A percentile compares a stretch with the other conserved stretches of the same genome.
Conservation (phyloP, 106 monocot genomes). For the Acorus gramineus region DNA sequence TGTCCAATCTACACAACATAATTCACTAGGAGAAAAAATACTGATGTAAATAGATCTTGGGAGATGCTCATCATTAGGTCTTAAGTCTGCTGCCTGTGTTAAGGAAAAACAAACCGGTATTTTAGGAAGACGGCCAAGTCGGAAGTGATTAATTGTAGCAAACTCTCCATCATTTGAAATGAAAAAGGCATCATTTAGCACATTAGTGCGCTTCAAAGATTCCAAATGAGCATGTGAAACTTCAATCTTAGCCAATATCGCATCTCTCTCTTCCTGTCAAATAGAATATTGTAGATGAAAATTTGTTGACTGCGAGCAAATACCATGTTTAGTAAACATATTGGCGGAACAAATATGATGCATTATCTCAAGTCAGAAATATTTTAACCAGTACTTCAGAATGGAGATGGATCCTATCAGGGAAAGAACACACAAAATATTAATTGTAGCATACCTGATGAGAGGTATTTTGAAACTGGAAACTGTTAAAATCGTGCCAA, state of each 20-base stretch:
- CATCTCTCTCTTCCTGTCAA: conserved; percentile 88
- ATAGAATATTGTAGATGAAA: too few relatives aligned
- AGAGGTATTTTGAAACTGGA: conserved; percentile 74
- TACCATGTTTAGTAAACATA: too few relatives aligned
- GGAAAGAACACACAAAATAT: not conserved
- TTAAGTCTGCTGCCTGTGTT: not conserved
- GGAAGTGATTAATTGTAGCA: conserved; percentile 92
- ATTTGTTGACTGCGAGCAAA: too few relatives aligned
- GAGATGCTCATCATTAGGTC: too few relatives aligned
- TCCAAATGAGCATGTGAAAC: conserved; percentile 92
- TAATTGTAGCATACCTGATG: conserved; percentile 56
- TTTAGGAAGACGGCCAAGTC: conserved; percentile 92
- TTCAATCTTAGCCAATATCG: conserved; percentile 93
- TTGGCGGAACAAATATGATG: too few relatives aligned
- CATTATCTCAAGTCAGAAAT: not conserved
- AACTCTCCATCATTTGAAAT: conserved; percentile 95
- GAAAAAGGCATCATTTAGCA: conserved; percentile 82
- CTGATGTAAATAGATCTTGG: too few relatives aligned
- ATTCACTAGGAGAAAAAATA: too few relatives aligned
- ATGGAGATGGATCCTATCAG: not conserved
- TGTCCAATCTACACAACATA: too few relatives aligned
- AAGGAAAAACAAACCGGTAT: conserved; percentile 37
- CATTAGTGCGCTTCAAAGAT: conserved; percentile 81
- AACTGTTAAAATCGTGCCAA: conserved; percentile 94
- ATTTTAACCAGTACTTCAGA: not conserved